Evolutionary conservation across 2,329 filamentous ascomycete species (phyloP), one percentile per base, ranked within the genome.

Genomic region (Tolypocladium endophyticum): DNA sequence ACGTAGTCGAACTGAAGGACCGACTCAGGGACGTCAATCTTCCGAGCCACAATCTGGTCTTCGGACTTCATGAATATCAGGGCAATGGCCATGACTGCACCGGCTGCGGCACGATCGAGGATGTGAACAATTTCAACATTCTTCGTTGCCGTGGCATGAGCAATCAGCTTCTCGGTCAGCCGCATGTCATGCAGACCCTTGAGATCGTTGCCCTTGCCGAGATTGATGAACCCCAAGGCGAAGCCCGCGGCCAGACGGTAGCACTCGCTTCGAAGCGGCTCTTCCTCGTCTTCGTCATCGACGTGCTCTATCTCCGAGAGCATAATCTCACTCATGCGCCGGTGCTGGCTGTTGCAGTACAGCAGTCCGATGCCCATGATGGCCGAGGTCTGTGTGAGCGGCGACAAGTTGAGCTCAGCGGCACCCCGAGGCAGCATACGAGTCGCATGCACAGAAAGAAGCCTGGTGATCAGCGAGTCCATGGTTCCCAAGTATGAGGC

Each of bases 251-350:
- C 92, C 41, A 99, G 81, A 47, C 95, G 87, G 72, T 99, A 99
- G n/a, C 92, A 92, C 76, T 99, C 94, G 69, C 95, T 93, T 30
- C 93, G 86, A 56, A 97, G 76, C 28, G 87, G 86, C 67, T 96
- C 90, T 60, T 92, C 88, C 61, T 97, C 92, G 58, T 93, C 89
- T 43, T 89, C 82, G 33, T 80, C 77, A 53, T 94, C 91, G 57
- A 91, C 82, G 63, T 92, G 88, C 71, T 97, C 92, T 62, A 99
- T 94, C 71, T 99, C 94, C 0, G 93, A 97, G 57, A 99, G 84
- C 91, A 99, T 97, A 23, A 97, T 91, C 72, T 99, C 94, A 70
- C 92, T 97, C 94, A 99, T 99, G 43, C 95, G 87, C 36, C 95
- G 89, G 74, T 99, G 95, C 68, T 97, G 93, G 35, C 92, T 97